Percentiles rank a stretch among this genome's conserved stretches.
Conservation (phyloP, 2,329 filamentous ascomycete species). For the Uncinocarpus reesii region DNA sequence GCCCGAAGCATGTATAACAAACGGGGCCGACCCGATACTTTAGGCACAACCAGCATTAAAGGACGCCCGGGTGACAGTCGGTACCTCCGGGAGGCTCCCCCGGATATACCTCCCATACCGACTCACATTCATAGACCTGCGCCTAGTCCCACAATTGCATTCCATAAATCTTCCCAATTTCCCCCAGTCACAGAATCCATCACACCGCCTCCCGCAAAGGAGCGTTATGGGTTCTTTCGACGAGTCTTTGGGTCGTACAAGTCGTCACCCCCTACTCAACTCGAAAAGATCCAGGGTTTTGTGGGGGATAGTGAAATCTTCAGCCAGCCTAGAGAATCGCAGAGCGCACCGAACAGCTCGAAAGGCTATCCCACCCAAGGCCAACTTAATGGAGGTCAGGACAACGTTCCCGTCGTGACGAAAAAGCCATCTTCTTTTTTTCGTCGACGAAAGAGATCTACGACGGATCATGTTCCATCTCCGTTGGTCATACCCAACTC, state of each 20-base stretch:
- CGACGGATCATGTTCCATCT: constrained; percentile 53
- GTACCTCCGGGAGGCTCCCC: constrained; percentile 21
- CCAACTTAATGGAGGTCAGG: constrained; percentile 24
- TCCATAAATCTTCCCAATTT: constrained; percentile 36
- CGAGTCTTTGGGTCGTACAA: constrained; percentile 76
- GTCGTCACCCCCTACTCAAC: constrained; percentile 29
- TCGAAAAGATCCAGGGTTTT: constrained; percentile 9
- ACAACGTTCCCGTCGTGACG: constrained; percentile 46
- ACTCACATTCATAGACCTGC: constrained; percentile 41
- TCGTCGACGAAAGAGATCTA: constrained; percentile 80
- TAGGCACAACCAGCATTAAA: constrained; percentile 30
- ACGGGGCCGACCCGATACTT: constrained; percentile 32
- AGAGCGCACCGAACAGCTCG: constrained; percentile 17
- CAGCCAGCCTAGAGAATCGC: constrained; percentile 4
- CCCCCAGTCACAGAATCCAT: constrained; percentile 30
- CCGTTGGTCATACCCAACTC: constrained; percentile 43
- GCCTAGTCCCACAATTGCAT: constrained; percentile 45
- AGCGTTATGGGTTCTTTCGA: constrained; percentile 80
- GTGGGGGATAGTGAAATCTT: constrained; percentile 6
- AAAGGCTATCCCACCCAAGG: constrained; percentile 19
- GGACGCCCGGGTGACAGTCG: constrained; percentile 26
- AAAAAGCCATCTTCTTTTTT: constrained; percentile 96
- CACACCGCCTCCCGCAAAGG: constrained; percentile 45
- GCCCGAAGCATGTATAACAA: constrained; percentile 29
- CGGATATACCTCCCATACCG: constrained; percentile 35